Base-by-base conservation (phyloP, 1,284 basidiomycete species). In the Pseudozyma thailandica region DNA sequence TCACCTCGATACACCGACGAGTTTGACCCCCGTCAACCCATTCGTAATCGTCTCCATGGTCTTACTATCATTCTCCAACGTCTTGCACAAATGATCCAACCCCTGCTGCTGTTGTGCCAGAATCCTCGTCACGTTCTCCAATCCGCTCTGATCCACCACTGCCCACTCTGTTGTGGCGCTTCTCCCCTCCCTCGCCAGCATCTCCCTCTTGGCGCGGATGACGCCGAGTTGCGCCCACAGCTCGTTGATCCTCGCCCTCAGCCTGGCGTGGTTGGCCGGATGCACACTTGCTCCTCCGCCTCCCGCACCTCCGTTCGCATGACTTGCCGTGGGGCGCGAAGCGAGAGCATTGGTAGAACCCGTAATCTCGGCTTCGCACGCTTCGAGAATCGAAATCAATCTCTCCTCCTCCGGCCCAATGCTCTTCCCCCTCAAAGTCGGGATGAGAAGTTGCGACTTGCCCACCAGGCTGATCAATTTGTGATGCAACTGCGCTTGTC, bases 181-280 rank as follows among this genome's bases (percentile, higher is more conserved):
- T 43, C 72, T 41, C 4, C 72, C 71, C 37, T 72, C 68, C 3
- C 58, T 37, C 7, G 62, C 60, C 18, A 70, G 44, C 55, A 71
- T 70, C 62, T 80, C 79, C 9, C 73, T 50, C 63, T 70, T 71
- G 2, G 78, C 77, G 35, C 78, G 70, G 5, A 80, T 56, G 3
- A 76, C 74, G 16, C 77, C 78, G n/a, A 82, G 52, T 51, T 72
- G 68, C 4, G 80, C 78, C 80, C 80, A 82, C 10, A 82, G 77
- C 57, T 81, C 80, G 58, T 82, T 80, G 25, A 82, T 54, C 37
- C 72, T 73, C 21, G 77, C 74, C n/a, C 77, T 42, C 43, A 82
- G 50, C 6, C 72, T 49, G 9, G 57, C 64, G 16, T 69, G 57
- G 30, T 59, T 63, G 10, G 44, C 60, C 1, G 49, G 38, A 33